Percentiles rank a stretch among this genome's conserved stretches.
phyloP scores from a whole-genome alignment of 1,139 yeast species.

The Taphrina deformans region DNA sequence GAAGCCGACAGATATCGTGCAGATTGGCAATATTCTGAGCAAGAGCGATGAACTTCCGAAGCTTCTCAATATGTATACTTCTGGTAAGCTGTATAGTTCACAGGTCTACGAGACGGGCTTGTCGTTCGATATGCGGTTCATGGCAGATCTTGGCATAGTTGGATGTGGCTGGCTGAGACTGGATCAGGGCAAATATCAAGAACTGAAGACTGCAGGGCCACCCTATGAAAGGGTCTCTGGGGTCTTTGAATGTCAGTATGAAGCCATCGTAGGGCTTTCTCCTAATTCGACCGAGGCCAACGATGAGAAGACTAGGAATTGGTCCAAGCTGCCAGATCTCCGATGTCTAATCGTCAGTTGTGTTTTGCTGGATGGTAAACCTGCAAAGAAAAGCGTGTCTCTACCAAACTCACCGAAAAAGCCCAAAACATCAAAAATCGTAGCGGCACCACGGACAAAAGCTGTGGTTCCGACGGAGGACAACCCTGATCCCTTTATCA shows the following conservation, averaged over 20 bases:
- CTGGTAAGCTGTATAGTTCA: conserved; percentile 24
- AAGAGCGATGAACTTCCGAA: conserved; percentile 28
- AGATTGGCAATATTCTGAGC: conserved; percentile 18
- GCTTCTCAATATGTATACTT: conserved; percentile 10
- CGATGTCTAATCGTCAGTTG: conserved; percentile 14
- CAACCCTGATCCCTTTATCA: conserved; percentile 11
- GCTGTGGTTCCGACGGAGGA: not conserved
- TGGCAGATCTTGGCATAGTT: conserved; percentile 21
- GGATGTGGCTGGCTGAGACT: conserved; percentile 30
- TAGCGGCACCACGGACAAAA: not conserved
- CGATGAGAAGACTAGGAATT: conserved; percentile 18
- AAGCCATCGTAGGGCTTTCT: conserved; percentile 9
- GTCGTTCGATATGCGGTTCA: conserved; percentile 14
- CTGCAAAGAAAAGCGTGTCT: not conserved
- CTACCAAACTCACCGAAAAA: conserved; percentile 11
- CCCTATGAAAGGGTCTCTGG: conserved; percentile 15
- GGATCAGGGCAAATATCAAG: not conserved
- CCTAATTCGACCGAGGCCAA: conserved; percentile 15
- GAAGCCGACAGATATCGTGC: conserved; percentile 7
- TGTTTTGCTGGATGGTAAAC: conserved; percentile 1
- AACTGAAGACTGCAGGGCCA: not conserved
- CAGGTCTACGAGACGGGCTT: conserved; percentile 32
- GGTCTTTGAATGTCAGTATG: conserved; percentile 2
- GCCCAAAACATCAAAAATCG: conserved; percentile 10
- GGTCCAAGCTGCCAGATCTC: conserved; percentile 17